Conservation (phyloP, 2,329 filamentous ascomycete species). For the Akanthomyces uredinophilus region DNA sequence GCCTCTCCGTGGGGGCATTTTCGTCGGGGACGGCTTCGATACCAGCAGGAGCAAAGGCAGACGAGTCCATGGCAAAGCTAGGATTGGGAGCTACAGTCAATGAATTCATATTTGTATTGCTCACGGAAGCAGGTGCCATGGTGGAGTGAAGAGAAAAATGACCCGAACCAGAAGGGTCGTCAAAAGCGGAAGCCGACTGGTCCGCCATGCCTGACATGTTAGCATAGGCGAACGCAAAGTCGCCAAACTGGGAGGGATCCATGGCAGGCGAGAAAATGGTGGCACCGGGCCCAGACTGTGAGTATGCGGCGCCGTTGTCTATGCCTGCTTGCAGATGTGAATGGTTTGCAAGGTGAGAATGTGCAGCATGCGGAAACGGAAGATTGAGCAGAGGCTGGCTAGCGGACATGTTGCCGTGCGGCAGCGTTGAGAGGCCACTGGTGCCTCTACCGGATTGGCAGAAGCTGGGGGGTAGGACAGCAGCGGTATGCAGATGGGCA, state of each 20-base stretch:
- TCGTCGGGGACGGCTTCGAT: constrained; percentile 40
- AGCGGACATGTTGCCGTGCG: constrained; percentile 27
- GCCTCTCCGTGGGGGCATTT: constrained; percentile 35
- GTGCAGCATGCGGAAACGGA: constrained; percentile 26
- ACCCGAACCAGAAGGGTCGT: constrained; percentile 25
- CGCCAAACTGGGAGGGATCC: constrained; percentile 45
- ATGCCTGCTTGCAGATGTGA: neutral
- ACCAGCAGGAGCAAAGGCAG: constrained; percentile 23
- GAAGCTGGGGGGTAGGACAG: neutral
- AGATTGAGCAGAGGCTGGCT: constrained; percentile 25
- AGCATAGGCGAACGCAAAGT: constrained; percentile 49
- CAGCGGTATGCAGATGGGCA: neutral
- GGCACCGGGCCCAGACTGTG: neutral
- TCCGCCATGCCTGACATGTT: constrained; percentile 34
- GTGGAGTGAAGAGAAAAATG: constrained; percentile 31
- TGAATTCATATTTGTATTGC: constrained; percentile 13
- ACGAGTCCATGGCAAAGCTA: constrained; percentile 19
- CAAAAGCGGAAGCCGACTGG: constrained; percentile 31
- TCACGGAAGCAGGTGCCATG: constrained; percentile 14
- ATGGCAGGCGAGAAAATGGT: constrained; percentile 27
- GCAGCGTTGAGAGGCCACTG: constrained; percentile 7
- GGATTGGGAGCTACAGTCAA: constrained; percentile 18
- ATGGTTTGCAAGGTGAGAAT: constrained; percentile 19
- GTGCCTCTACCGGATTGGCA: constrained; percentile 10
- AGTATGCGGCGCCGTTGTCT: constrained; percentile 1